Evolutionary conservation across 257 asterid species (phyloP).

Genomic region (Knoxia roxburghii): DNA sequence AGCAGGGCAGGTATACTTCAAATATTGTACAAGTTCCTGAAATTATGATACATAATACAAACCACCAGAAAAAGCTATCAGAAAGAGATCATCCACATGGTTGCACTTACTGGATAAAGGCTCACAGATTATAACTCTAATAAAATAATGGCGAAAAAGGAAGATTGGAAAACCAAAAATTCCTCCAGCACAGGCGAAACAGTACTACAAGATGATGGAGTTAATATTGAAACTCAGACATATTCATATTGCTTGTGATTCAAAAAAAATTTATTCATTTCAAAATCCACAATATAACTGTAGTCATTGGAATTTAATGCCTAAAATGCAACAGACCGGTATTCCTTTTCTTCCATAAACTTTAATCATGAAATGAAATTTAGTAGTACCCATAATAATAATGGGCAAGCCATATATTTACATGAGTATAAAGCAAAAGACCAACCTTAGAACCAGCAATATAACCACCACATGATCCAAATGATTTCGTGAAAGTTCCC

Average conservation of each 20-base stretch:
- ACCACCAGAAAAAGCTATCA: background rate
- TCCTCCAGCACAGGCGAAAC: background rate
- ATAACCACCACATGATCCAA: slow-evolving; percentile 99
- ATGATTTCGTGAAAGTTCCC: slow-evolving; percentile 99
- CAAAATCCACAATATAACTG: background rate
- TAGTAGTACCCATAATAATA: background rate
- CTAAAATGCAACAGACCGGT: background rate
- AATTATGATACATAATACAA: slow-evolving; percentile 13
- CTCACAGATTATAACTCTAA: background rate
- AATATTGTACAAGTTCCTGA: slow-evolving; percentile 80
- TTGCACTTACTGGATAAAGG: background rate
- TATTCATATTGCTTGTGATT: background rate
- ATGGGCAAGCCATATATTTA: background rate
- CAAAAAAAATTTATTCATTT: background rate
- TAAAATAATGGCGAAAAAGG: background rate
- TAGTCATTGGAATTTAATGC: background rate
- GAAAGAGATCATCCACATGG: background rate
- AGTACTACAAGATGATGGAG: too few species aligned
- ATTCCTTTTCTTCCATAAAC: background rate
- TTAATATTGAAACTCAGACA: background rate
- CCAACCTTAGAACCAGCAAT: slow-evolving; percentile 93
- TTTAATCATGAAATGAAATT: background rate
- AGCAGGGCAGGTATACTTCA: slow-evolving; percentile 91
- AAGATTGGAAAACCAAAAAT: background rate
- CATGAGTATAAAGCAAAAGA: slow-evolving; percentile 16